Evolutionary conservation across 352 stramenopile genomes (phyloP), one percentile per base, ranked within the genome.

Genomic region (Globisporangium acanthophoron): DNA sequence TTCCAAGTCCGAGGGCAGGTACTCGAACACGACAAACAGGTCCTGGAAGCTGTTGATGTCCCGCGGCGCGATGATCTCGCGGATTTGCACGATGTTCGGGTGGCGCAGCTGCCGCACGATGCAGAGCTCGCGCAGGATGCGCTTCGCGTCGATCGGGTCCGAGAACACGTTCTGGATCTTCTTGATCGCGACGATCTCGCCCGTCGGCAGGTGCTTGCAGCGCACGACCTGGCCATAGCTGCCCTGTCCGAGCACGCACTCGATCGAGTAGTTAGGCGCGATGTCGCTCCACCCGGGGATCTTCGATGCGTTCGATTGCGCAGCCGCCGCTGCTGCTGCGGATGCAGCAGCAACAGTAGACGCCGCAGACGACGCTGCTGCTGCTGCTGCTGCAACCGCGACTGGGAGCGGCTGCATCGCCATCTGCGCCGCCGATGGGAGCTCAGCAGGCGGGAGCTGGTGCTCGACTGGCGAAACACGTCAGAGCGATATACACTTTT

Each of bases 91-190:
- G 65, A 94, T 94, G 48, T 94, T 94, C 4, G 81, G 85, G 68
- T 94, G 85, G 6, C 83, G 82, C 37, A 94, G 60, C 66, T 94
- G 85, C 5, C 85, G 80, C 35, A 94, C 62, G 45, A 94, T 94
- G 59, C 77, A 92, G 35, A 94, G 64, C 52, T 94, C 85, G 16
- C 85, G 82, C 9, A 94, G 66, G 44, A 94, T 94, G 20, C 85
- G 82, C 67, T 94, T 94, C 44, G 85, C 85, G 58, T 94, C 85
- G 50, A 94, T 92, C 33, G 85, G 85, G 40, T 94, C 85, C 13
- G 85, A 89, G 53, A 94, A 94, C 11, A 94, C 85, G 54, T 94
- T 94, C 58, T 92, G 82, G 58, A 92, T 92, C 64, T 92, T 91
- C 71, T 94, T 94, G 64, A 94, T 94, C 7, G 85, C 85, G 48